Base-by-base conservation (phyloP, 2,329 filamentous ascomycete species). In the Tolypocladium guangdongense region DNA sequence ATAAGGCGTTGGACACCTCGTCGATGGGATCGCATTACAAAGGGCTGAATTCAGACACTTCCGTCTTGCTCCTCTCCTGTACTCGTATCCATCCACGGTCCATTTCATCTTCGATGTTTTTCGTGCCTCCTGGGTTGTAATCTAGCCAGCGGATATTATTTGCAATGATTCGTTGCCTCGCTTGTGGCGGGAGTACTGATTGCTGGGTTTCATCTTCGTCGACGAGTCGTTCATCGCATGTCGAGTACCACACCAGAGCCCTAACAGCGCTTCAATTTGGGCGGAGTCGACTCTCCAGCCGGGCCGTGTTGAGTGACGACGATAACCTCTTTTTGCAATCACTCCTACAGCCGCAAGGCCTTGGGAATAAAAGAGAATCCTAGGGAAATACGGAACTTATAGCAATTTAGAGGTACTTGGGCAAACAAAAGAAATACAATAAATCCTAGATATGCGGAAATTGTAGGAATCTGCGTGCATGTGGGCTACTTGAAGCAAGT, bases 161-260 rank as follows among this genome's bases (percentile, higher is more conserved):
- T 53, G 53, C 24, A 52, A 32, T 10, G 41, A 22, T 16, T 50
- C 35, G 18, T 50, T 39, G 16, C 49, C 10, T 47, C 35, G 5
- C 18, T 50, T 32, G 35, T 50, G n/a, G n/a, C 39, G n/a, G 50
- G 41, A 45, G 14, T 27, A 18, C 2, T 18, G 22, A 4, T 45
- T 45, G 5, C 24, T 45, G 22, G n/a, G n/a, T 51, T 18, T 38
- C 33, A n/a, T 51, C 49, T 11, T 50, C 52, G 24, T 38, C 11
- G 24, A 22, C 10, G 2, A 33, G 10, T 12, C 39, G 7, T 10
- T 47, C 8, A 10, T 55, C 52, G 27, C 16, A 45, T 11, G 52
- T 27, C 11, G 59, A 24, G 11, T 52, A 53, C 58, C 58, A 62
- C 33, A 60, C 54, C 59, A 60, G 10, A 57, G 52, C 2, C 60